Evolutionary conservation across 2,329 filamentous ascomycete species (phyloP), one percentile per base, ranked within the genome.

Genomic region (Diaporthe sp.): DNA sequence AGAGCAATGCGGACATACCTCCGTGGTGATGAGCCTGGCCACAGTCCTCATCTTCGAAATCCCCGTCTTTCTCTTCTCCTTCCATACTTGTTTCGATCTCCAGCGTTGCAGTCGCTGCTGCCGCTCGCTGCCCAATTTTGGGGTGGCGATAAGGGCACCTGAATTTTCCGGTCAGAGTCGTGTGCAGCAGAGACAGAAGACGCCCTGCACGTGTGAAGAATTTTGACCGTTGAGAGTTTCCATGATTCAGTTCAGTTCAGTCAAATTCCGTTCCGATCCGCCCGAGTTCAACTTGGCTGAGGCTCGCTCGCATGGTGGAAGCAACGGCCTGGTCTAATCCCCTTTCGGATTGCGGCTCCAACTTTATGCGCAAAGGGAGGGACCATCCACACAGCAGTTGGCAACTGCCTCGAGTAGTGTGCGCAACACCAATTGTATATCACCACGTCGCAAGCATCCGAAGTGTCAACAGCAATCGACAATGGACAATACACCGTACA

Each of bases 201-300:
- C 42, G 30, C 22, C 19, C 9, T 52, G 30, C 64, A 67, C 64
- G 45, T 40, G 64, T 52, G 64, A 67, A 38, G 30, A 52, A 52
- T 28, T 54, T 15, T 52, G 47, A 40, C 47, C 30, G 45, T 52
- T 68, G 64, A 52, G 45, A 52, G 33, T 28, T 8, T 28, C 42
- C 30, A 30, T 66, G 61, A 50, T 25, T 67, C 64, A 67, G 45
- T 33, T 67, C 64, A 67, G 45, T 33, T 25, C 45, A 67, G 42
- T 17, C 61, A 19, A 67, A 22, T 25, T 25, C 61, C 28, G 42
- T 35, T 35, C 61, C 61, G 61, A 35, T 19, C 61, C 61, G 61
- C 28, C 60, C 28, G 45, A 9, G 42, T 19, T 50, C 42, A n/a
- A 58, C 55, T 50, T 35, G 30, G 30, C 61, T 67, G 61, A 47